phyloP scores from a whole-genome alignment of 1,284 basidiomycete genomes.

The Veloporphyrellus conicus region DNA sequence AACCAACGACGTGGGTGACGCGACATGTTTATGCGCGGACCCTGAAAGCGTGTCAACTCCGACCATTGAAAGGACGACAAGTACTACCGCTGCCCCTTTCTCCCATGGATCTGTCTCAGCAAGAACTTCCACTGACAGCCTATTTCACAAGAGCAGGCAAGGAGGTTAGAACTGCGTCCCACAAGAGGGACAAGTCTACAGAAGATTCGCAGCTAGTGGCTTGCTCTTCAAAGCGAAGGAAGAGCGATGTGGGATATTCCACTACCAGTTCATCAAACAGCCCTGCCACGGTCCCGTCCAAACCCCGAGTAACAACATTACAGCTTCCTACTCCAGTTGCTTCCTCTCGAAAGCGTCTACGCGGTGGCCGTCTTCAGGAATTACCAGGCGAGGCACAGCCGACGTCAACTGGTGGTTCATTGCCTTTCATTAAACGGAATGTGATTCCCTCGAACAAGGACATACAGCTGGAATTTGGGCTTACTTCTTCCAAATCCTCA shows the following conservation, averaged over 20 bases:
- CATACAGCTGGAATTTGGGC: no score
- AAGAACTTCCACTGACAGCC: constrained; percentile 31
- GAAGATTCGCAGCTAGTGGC: constrained; percentile 2
- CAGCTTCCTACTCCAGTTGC: constrained; percentile 27
- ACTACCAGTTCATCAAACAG: not conserved
- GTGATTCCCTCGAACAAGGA: not conserved
- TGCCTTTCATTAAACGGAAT: not conserved
- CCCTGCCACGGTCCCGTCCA: constrained; percentile 2
- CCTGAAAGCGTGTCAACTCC: constrained; percentile 41
- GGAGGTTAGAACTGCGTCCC: constrained; percentile 1
- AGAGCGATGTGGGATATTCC: not conserved
- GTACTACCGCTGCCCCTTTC: not conserved
- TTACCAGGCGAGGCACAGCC: not conserved
- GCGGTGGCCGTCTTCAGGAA: not conserved
- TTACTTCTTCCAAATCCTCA: constrained; percentile 3
- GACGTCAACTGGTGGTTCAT: not conserved
- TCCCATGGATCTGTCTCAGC: constrained; percentile 33
- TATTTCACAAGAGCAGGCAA: constrained; percentile 22
- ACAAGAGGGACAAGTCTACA: constrained; percentile 4
- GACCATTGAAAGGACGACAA: constrained; percentile 10
- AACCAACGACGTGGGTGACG: constrained; percentile 30
- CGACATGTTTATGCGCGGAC: constrained; percentile 21
- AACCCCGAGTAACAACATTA: not conserved
- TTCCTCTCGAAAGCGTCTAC: constrained; percentile 19
- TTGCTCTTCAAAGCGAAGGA: constrained; percentile 23